A percentile compares a stretch with the other conserved stretches of the same genome.
Evolutionary conservation across 345 rosid species (phyloP).

Genomic region (Melaleuca quinquenervia): DNA sequence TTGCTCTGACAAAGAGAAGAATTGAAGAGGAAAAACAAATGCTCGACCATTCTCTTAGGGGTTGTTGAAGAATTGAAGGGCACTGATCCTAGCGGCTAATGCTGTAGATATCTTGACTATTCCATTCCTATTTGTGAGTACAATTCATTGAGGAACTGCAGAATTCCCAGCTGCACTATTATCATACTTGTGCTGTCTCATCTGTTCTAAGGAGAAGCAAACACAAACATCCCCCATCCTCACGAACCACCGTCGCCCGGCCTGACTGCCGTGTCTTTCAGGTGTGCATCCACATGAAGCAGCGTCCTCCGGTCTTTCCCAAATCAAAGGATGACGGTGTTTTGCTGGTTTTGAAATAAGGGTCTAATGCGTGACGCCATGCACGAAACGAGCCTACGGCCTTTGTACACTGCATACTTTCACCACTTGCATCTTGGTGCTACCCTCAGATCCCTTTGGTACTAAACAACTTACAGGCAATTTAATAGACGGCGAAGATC

Average conservation of each 20-base stretch:
- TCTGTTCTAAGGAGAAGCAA: background rate
- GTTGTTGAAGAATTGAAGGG: background rate
- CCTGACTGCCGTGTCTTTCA: background rate
- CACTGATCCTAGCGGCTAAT: background rate
- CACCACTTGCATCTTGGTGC: background rate
- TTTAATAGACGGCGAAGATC: background rate
- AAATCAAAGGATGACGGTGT: background rate
- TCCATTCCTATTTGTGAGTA: background rate
- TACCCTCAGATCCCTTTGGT: background rate
- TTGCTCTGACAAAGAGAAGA: background rate
- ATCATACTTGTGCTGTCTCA: background rate
- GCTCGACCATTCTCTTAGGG: background rate
- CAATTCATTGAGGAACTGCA: background rate
- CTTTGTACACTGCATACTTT: background rate
- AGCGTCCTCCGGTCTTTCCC: background rate
- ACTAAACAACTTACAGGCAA: background rate
- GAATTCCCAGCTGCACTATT: background rate
- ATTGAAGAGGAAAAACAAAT: background rate
- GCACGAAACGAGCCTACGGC: background rate
- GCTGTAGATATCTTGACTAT: background rate
- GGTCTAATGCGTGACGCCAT: background rate
- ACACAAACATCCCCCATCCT: background rate
- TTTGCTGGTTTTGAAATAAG: background rate
- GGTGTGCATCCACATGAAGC: background rate
- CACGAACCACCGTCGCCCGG: background rate